Conservation (phyloP, 1,139 yeast genomes). For the Casaregolazyma lundiana region DNA sequence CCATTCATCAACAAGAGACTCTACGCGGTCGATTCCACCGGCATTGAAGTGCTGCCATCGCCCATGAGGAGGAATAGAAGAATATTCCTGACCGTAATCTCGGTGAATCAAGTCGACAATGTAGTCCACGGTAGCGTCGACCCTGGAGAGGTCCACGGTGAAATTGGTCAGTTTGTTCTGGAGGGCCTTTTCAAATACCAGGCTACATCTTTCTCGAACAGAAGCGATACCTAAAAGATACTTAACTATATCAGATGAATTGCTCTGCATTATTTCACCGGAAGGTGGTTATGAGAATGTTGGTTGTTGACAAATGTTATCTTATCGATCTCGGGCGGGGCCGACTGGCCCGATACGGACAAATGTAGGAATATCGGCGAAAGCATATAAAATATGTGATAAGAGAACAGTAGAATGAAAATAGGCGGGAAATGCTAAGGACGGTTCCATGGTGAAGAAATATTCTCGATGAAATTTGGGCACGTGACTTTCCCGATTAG, state of each 20-base stretch:
- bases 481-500: too few relatives aligned
- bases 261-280: too few relatives aligned
- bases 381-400: not conserved
- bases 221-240: conserved; percentile 46
- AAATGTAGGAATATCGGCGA: not conserved
- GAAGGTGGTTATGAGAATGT: too few relatives aligned
- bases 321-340: conserved; percentile 2
- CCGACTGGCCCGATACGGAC: not conserved
- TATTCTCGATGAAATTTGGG: too few relatives aligned
- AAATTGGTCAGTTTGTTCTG: conserved; percentile 40
- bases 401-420: not conserved
- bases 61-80: conserved; percentile 55
- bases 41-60: conserved; percentile 59
- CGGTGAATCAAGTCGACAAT: conserved; percentile 40
- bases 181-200: conserved; percentile 39
- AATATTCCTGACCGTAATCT: conserved; percentile 39
- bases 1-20: conserved; percentile 39
- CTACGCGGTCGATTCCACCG: conserved; percentile 42
- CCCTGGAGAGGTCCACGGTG: conserved; percentile 39
- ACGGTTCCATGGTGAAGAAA: too few relatives aligned
- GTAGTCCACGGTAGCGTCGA: conserved; percentile 41
- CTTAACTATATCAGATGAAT: conserved; percentile 17
- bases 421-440: too few relatives aligned
- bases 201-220: conserved; percentile 47
- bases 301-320: not conserved